These are phyloP conservation scores for Erigeron philadelphicus DNA, from an alignment of 140 eudicot genomes.

Conservation along the genomic window DNA sequence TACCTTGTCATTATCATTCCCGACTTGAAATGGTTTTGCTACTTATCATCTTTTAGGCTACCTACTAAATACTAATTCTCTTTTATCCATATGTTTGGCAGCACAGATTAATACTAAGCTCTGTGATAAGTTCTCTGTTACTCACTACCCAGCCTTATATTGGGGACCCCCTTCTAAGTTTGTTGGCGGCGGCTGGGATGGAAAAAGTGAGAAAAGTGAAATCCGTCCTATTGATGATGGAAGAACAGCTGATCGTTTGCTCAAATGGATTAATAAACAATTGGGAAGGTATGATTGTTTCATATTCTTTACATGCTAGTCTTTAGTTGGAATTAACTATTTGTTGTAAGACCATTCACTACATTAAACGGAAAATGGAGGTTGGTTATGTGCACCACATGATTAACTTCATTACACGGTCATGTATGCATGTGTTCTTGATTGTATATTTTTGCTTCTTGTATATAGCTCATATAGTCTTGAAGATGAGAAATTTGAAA, in stretches of 20 bases:
- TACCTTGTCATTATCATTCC: not conserved
- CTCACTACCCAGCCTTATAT: slow-evolving; percentile 63
- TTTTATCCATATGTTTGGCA: slow-evolving; percentile 59
- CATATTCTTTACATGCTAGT: not conserved
- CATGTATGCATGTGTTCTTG: not conserved
- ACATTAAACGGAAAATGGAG: slow-evolving; percentile 6
- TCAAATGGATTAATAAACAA: slow-evolving; percentile 72
- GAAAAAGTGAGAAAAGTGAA: slow-evolving; percentile 50
- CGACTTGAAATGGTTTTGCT: not conserved
- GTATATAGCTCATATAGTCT: slow-evolving; percentile 61
- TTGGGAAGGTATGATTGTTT: slow-evolving; percentile 50
- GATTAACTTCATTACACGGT: not conserved
- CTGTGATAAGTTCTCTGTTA: slow-evolving; percentile 78
- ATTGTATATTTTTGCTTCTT: slow-evolving; percentile 20
- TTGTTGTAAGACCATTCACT: not conserved
- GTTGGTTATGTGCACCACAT: slow-evolving; percentile 1
- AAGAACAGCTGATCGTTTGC: slow-evolving; percentile 74
- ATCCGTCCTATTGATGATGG: slow-evolving; percentile 55
- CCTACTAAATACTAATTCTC: slow-evolving; percentile 37
- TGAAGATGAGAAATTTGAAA: slow-evolving; percentile 58
- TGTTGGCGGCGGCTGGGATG: slow-evolving; percentile 54
- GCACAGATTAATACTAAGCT: slow-evolving; percentile 83
- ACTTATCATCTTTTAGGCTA: not conserved
- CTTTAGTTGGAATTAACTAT: not conserved
- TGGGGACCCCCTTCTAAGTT: slow-evolving; percentile 83